Evolutionary conservation across 208 protist genomes (phyloP).

Genomic region (Tritrichomonas foetus): DNA sequence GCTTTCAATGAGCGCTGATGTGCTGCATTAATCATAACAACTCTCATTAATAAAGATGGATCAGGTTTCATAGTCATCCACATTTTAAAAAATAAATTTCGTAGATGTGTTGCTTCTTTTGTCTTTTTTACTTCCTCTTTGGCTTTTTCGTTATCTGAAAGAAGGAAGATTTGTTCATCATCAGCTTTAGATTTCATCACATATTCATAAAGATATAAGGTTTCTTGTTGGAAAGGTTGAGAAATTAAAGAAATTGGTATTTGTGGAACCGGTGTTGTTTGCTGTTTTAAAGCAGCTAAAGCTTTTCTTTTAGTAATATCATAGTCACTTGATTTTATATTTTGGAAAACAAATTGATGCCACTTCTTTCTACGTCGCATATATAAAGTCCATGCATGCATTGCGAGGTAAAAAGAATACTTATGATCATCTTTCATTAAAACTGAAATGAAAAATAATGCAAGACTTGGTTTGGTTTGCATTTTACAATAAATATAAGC

Average conservation of each 20-base stretch:
- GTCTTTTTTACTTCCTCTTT: neutral
- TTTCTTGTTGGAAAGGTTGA: neutral
- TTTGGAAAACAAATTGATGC: conserved; percentile 10
- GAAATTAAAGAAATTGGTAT: neutral
- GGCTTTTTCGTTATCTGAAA: neutral
- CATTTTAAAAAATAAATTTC: neutral
- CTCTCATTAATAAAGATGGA: neutral
- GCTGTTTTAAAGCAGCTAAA: neutral
- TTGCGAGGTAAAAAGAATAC: neutral
- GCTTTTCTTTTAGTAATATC: conserved; percentile 13
- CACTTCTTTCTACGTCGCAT: neutral
- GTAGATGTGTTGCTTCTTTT: neutral
- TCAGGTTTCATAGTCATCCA: neutral
- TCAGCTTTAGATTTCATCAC: neutral
- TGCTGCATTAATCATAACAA: neutral
- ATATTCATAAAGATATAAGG: neutral
- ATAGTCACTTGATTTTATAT: neutral
- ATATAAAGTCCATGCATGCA: neutral
- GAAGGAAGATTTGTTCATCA: neutral
- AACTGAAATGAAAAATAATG: neutral
- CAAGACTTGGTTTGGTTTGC: neutral
- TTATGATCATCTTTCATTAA: neutral
- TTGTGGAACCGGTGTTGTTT: neutral
- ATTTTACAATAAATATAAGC: conserved; percentile 19
- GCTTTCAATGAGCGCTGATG: neutral